Base-by-base conservation (phyloP, 139 green algal species). In the Gonium pectorale region DNA sequence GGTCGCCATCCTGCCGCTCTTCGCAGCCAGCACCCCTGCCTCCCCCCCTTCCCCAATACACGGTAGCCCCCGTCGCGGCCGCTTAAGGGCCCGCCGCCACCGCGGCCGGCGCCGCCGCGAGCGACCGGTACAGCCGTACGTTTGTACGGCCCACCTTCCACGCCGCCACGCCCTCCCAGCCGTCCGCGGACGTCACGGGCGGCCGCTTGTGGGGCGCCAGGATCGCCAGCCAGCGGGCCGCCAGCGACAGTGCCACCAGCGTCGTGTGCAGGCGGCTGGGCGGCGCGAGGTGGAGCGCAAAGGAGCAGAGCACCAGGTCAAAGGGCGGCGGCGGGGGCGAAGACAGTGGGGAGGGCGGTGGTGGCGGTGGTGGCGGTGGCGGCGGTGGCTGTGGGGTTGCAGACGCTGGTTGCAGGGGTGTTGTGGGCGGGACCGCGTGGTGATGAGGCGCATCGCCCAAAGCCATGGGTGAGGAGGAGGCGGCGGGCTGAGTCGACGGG, bases 171-270 rank as follows among this genome's bases (percentile, higher is more conserved):
- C 51, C 52, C 52, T 5, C 35, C 72, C 72, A 80, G 35, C 72
- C 72, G 17, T 67, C 21, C 52, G 52, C 70, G 1, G 70, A 27
- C 21, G 13, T 19, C 54, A 69, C 13, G 22, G 31, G 26, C 11
- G 73, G 73, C 24, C 51, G 73, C 41, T 83, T 83, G 77, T 83
- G 77, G 2, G 77, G 77, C 43, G 77, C 77, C 77, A 83, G 62
- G 21, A 83, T 43, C 33, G 24, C 21, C 59, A 83, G 77, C 77
- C 77, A 83, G 3, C 77, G 77, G n/a, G n/a, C n/a, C 1, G 62
- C 43, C 31, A n/a, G 1, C 21, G 77, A 70, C 41, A 83, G 63
- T 26, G 77, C 77, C 24, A 21, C 37, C 24, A 38, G 38, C 0
- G 77, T 83, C 41, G 43, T 62, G 59, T 74, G 31, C 77, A 83